Evolutionary conservation across 2,329 filamentous ascomycete genomes (phyloP).

Genomic region (Pseudodiploospora longispora): DNA sequence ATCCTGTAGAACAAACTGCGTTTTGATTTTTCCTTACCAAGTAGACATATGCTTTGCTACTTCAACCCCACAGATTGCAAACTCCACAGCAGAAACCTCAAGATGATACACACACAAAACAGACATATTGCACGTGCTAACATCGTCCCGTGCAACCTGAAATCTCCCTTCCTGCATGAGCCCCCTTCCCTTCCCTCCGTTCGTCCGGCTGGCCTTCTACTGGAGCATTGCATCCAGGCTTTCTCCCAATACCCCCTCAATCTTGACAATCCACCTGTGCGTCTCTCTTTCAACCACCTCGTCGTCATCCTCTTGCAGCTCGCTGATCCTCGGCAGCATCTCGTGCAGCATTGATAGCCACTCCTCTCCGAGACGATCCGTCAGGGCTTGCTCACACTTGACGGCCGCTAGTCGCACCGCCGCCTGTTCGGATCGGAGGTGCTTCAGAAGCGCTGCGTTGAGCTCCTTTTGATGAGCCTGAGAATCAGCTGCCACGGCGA

Average conservation of each 20-base stretch:
- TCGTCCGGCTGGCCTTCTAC: conserved; percentile 34
- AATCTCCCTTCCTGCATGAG: background rate
- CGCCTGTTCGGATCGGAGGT: conserved; percentile 65
- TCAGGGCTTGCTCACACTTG: conserved; percentile 71
- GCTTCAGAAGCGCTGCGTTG: conserved; percentile 69
- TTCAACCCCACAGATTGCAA: background rate
- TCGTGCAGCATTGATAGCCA: conserved; percentile 88
- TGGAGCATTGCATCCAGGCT: conserved; percentile 87
- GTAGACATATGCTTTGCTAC: background rate
- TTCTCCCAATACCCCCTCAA: conserved; percentile 85
- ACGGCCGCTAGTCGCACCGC: conserved; percentile 74
- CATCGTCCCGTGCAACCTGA: too few relatives aligned
- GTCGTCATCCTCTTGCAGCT: conserved; percentile 93
- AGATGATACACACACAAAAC: too few relatives aligned
- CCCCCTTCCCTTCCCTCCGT: conserved; percentile 11
- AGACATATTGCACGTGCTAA: too few relatives aligned
- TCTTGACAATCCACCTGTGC: conserved; percentile 79
- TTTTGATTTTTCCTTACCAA: background rate
- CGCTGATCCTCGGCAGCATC: conserved; percentile 93
- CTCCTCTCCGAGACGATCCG: conserved; percentile 77
- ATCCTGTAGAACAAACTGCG: background rate
- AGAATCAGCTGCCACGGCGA: conserved; percentile 74
- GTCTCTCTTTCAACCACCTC: conserved; percentile 88
- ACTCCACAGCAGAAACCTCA: background rate
- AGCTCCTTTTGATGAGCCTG: conserved; percentile 86